phyloP scores from a whole-genome alignment of 1,284 basidiomycete genomes.

The Ceraceosorus guamensis region DNA sequence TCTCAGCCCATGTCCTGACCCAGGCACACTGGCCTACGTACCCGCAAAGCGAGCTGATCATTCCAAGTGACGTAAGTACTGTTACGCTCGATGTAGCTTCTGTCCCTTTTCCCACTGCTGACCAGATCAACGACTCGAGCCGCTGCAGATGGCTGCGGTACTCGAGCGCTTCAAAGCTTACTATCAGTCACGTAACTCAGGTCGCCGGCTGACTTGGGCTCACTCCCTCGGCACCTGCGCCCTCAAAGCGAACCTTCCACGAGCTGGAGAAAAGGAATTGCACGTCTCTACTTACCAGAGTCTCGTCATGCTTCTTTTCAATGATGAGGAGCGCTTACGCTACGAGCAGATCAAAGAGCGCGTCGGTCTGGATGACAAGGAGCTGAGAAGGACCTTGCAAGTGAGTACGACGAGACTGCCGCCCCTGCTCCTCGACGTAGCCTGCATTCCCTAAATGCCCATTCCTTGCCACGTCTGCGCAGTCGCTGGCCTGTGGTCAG shows the following conservation, averaged over 20 bases:
- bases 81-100: not conserved
- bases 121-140: not conserved
- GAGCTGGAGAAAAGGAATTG: conserved; percentile 70
- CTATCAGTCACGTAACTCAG: conserved; percentile 39
- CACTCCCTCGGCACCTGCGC: conserved; percentile 41
- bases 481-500: conserved; percentile 82
- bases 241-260: conserved; percentile 45
- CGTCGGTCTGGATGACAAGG: conserved; percentile 59
- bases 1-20: conserved; percentile 56
- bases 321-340: conserved; percentile 56
- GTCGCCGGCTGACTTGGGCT: conserved; percentile 42
- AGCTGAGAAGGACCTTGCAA: conserved; percentile 76
- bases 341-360: conserved; percentile 65
- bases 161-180: conserved; percentile 30
- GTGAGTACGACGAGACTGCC: not conserved
- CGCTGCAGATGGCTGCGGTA: conserved; percentile 8
- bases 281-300: conserved; percentile 85
- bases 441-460: not conserved
- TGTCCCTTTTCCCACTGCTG: not conserved
- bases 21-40: conserved; percentile 57
- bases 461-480: conserved; percentile 41
- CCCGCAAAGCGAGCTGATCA: conserved; percentile 22
- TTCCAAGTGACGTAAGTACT: conserved; percentile 18
- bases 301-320: conserved; percentile 82
- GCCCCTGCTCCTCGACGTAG: not conserved